Evolutionary conservation across 345 rosid species (phyloP).

Genomic region (Eutrema japonicum): DNA sequence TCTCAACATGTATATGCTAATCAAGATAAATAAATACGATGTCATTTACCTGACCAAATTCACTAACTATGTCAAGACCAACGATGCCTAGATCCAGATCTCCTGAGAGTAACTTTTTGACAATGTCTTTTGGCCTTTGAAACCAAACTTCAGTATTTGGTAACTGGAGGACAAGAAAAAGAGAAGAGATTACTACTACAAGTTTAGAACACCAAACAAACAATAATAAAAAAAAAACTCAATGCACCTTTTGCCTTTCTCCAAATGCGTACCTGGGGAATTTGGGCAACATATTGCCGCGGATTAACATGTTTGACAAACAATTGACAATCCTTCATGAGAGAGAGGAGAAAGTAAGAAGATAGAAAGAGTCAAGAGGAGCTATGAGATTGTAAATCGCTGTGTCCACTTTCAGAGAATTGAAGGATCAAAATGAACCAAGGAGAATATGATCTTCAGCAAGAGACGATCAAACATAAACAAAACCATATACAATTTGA

Average conservation of each 20-base stretch:
- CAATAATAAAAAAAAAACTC: neutral
- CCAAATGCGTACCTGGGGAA: conserved; percentile 66
- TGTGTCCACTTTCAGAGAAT: neutral
- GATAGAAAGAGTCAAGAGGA: conserved; percentile 24
- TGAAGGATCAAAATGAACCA: conserved; percentile 9
- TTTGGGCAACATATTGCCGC: conserved; percentile 88
- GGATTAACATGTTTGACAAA: conserved; percentile 91
- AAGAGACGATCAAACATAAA: conserved; percentile 1
- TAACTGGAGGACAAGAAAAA: conserved; percentile 50
- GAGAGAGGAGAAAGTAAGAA: conserved; percentile 11
- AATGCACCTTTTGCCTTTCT: neutral
- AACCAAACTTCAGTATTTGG: conserved; percentile 92
- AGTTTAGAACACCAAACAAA: neutral
- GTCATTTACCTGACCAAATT: conserved; percentile 72
- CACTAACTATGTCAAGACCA: conserved; percentile 84
- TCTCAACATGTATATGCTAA: neutral
- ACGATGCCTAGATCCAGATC: conserved; percentile 95
- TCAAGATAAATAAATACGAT: neutral
- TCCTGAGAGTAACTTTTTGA: conserved; percentile 77
- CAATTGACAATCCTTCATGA: conserved; percentile 76
- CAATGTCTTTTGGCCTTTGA: conserved; percentile 94
- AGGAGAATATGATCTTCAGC: neutral
- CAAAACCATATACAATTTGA: too few relatives aligned
- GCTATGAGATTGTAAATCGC: conserved; percentile 3
- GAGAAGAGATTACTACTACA: neutral